Evolutionary conservation across 1,284 basidiomycete genomes (phyloP).

Genomic region (Tilletia indica): DNA sequence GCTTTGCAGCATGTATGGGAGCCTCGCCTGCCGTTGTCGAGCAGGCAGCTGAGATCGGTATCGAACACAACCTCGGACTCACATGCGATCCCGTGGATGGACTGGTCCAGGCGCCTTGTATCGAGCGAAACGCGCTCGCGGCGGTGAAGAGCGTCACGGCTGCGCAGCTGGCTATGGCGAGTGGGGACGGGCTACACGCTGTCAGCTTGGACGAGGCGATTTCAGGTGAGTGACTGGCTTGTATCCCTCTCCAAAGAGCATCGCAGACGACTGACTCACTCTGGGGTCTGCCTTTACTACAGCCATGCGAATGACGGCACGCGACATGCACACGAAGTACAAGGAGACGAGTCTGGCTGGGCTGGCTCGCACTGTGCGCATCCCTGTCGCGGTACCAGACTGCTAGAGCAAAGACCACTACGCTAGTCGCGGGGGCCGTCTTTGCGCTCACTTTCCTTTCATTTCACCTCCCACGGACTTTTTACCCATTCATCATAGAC

Average conservation of each 20-base stretch:
- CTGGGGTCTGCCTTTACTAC: neutral
- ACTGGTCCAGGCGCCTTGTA: slow-evolving; percentile 82
- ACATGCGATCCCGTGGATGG: slow-evolving; percentile 63
- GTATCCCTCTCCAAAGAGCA: neutral
- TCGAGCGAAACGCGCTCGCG: slow-evolving; percentile 81
- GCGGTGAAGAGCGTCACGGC: slow-evolving; percentile 63
- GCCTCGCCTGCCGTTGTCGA: slow-evolving; percentile 58
- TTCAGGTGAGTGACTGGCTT: slow-evolving; percentile 61
- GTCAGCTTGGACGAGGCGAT: slow-evolving; percentile 93
- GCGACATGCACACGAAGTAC: slow-evolving; percentile 60
- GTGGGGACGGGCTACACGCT: slow-evolving; percentile 75
- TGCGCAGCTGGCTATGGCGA: slow-evolving; percentile 84
- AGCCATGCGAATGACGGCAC: slow-evolving; percentile 69
- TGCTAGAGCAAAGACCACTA: slow-evolving; percentile 32
- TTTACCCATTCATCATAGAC: no score
- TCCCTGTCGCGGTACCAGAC: slow-evolving; percentile 51
- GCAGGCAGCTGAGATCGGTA: slow-evolving; percentile 90
- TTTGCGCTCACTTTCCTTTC: neutral
- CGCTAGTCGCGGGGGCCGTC: neutral
- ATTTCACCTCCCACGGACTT: no score
- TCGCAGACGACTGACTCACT: neutral
- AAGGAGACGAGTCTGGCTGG: slow-evolving; percentile 48
- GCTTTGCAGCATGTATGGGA: slow-evolving; percentile 75
- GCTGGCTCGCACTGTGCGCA: slow-evolving; percentile 43
- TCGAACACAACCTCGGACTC: slow-evolving; percentile 59